A percentile compares a stretch with the other conserved stretches of the same genome.
Conservation (phyloP, 345 rosid species). For the Populus tremula region DNA sequence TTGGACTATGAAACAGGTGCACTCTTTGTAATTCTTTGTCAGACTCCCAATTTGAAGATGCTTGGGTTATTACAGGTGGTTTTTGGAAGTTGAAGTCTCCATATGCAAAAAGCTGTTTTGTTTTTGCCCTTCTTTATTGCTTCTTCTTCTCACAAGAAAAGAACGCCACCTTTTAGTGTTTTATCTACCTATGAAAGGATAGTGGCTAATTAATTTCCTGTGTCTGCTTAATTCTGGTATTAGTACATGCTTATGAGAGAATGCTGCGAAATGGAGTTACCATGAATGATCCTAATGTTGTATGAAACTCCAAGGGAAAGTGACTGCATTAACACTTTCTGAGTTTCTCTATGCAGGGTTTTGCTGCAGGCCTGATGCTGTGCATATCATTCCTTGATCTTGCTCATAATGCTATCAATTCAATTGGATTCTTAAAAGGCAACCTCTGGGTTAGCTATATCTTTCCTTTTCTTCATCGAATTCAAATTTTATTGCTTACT, state of each 20-base stretch:
- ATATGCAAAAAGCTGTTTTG: background rate
- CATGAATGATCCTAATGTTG: background rate
- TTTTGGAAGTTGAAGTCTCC: constrained; percentile 8
- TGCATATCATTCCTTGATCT: constrained; percentile 95
- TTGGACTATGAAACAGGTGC: constrained; percentile 60
- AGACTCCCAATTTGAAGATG: constrained; percentile 88
- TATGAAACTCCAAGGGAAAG: background rate
- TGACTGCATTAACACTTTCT: constrained; percentile 18
- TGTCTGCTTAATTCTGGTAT: background rate
- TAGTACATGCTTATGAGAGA: background rate
- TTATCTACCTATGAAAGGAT: background rate
- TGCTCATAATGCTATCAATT: constrained; percentile 94
- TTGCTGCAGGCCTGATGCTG: constrained; percentile 97
- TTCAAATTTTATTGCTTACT: constrained; percentile 11
- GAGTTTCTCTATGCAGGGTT: constrained; percentile 59
- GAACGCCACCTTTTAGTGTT: background rate
- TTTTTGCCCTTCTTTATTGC: background rate
- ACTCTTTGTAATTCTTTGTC: constrained; percentile 67
- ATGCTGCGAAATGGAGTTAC: constrained; percentile 2
- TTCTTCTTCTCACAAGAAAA: background rate
- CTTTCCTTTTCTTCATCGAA: constrained; percentile 10
- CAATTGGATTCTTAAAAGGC: constrained; percentile 89
- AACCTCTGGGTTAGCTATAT: constrained; percentile 84
- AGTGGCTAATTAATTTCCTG: background rate
- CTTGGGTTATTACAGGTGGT: constrained; percentile 92